These are phyloP conservation scores for Acephala macrosclerotiorum DNA, from an alignment of 2,329 filamentous ascomycete genomes.

Conservation along the genomic window DNA sequence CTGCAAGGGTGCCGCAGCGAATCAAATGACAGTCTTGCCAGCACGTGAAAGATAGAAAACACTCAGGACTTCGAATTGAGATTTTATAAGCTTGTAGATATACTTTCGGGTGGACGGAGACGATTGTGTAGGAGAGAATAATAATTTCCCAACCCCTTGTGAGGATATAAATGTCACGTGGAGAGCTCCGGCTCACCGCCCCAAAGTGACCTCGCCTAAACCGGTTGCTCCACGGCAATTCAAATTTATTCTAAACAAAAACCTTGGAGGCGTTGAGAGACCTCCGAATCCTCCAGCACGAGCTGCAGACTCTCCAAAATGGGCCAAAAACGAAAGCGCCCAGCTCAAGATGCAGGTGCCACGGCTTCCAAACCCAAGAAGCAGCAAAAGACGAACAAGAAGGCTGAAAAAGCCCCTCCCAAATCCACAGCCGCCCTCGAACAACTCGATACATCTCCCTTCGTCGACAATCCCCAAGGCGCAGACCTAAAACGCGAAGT, in stretches of 20 bases:
- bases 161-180: background rate
- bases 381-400: constrained; percentile 34
- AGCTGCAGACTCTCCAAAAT: constrained; percentile 38
- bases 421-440: constrained; percentile 25
- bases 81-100: background rate
- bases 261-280: background rate
- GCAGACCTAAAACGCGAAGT: constrained; percentile 66
- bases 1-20: background rate
- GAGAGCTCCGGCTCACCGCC: background rate
- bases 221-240: constrained; percentile 3
- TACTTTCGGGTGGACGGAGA: background rate
- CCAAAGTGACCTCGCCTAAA: background rate
- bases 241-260: constrained; percentile 1
- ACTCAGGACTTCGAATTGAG: background rate
- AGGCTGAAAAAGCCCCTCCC: constrained; percentile 14
- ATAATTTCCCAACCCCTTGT: background rate
- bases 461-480: constrained; percentile 58
- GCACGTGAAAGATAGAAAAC: background rate
- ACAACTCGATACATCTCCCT: constrained; percentile 47
- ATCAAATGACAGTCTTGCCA: background rate
- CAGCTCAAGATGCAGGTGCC: constrained; percentile 33
- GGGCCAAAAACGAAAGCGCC: constrained; percentile 54
- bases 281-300: background rate
- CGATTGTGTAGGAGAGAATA: background rate
- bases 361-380: constrained; percentile 38